Conservation (phyloP, 768 basidiomycete genomes). For the Ephemerocybe angulata region DNA sequence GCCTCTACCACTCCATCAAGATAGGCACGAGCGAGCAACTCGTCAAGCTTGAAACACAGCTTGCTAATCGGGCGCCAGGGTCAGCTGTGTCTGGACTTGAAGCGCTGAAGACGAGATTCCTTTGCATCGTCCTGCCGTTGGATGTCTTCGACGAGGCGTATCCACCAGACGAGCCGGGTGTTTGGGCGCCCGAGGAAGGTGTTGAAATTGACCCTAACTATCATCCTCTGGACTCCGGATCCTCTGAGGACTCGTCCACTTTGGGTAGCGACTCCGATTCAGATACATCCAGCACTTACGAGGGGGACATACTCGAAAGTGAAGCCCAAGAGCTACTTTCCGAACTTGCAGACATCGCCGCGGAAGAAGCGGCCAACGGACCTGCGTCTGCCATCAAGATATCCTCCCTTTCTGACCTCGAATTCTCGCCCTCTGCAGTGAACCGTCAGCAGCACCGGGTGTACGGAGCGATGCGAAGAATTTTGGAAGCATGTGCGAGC, state of each 20-base stretch:
- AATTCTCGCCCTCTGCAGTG: background rate
- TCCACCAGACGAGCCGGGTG: background rate
- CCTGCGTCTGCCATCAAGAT: background rate
- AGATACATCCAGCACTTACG: too few species aligned
- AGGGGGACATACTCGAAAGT: too few species aligned
- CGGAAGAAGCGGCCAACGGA: background rate
- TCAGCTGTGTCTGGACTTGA: too few species aligned
- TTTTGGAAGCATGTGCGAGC: background rate
- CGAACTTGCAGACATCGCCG: too few species aligned
- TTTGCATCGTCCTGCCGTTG: background rate
- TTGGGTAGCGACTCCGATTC: too few species aligned
- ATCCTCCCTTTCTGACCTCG: background rate
- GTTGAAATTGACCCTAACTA: background rate
- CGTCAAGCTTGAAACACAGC: background rate
- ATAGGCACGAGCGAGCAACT: background rate
- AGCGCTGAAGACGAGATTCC: background rate
- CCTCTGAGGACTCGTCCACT: background rate
- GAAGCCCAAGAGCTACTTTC: too few species aligned
- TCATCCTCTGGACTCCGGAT: background rate
- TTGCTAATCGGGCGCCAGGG: too few species aligned
- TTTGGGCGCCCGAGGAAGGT: background rate
- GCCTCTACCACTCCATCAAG: slow-evolving; percentile 24
- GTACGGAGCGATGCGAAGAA: background rate
- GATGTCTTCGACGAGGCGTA: background rate
- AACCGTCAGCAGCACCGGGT: background rate